phyloP scores from a whole-genome alignment of 805 yeast species.

The Middelhovenomyces tepae region DNA sequence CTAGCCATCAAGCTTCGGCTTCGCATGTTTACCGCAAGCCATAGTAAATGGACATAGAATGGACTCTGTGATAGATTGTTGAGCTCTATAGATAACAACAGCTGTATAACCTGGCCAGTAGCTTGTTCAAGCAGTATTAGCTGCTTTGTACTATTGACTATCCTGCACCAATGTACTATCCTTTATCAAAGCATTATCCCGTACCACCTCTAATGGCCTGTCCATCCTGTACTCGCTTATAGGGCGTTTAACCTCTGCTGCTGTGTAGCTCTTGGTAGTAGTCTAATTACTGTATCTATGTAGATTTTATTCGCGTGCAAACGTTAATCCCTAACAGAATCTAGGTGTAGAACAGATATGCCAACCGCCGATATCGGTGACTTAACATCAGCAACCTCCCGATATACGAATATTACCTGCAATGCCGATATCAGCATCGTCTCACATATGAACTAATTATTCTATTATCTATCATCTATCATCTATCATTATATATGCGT shows the following conservation, averaged over 20 bases:
- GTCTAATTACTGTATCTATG: no score
- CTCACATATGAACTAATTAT: constrained; percentile 1
- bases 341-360: no score
- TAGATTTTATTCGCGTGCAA: no score
- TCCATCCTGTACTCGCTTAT: no score
- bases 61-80: background rate
- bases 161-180: background rate
- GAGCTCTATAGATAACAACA: background rate
- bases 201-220: background rate
- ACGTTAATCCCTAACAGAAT: no score
- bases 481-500: background rate
- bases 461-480: background rate
- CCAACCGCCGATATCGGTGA: no score
- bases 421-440: no score
- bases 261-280: no score
- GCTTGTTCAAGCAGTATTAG: background rate
- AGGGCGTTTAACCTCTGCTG: no score
- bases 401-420: no score
- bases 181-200: background rate
- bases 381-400: no score
- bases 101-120: background rate
- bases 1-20: constrained; percentile 79
- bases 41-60: background rate
- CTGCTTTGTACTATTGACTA: background rate
- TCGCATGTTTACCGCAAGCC: constrained; percentile 41